Conservation (phyloP, 164 flowering plant genomes). For the Piper betle region DNA sequence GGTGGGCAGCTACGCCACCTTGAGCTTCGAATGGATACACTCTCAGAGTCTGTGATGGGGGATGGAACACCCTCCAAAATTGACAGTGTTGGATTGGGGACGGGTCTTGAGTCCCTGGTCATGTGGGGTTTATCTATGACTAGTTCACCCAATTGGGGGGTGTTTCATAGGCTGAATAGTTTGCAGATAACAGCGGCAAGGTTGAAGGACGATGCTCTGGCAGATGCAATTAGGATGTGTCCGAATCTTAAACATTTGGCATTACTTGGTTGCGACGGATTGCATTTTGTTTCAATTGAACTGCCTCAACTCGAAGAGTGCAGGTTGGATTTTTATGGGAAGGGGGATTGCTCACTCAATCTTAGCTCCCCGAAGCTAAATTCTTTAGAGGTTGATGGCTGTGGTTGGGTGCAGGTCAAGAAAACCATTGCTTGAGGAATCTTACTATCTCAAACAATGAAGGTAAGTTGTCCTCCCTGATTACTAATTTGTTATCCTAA, state of each 20-base stretch:
- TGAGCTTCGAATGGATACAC: conserved; percentile 74
- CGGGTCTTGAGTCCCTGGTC: conserved; percentile 47
- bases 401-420: conserved; percentile 57
- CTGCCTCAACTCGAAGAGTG: conserved; percentile 50
- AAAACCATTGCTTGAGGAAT: conserved; percentile 29
- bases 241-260: conserved; percentile 55
- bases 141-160: conserved; percentile 59
- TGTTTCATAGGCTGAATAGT: conserved; percentile 29
- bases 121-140: conserved; percentile 76
- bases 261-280: conserved; percentile 72
- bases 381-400: too few relatives aligned
- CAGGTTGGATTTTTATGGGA: conserved; percentile 67
- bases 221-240: conserved; percentile 41
- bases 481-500: background rate
- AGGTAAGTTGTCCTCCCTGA: conserved; percentile 25
- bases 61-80: conserved; percentile 32
- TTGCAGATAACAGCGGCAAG: conserved; percentile 77
- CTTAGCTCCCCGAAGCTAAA: conserved; percentile 37
- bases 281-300: conserved; percentile 39
- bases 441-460: conserved; percentile 60
- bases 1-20: conserved; percentile 39
- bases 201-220: conserved; percentile 42
- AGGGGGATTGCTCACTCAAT: conserved; percentile 44
- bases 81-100: conserved; percentile 39
- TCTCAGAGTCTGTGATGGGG: conserved; percentile 18